These are phyloP conservation scores for Rhododendron henanense DNA, from an alignment of 148 eudicot species.

Conservation along the genomic window DNA sequence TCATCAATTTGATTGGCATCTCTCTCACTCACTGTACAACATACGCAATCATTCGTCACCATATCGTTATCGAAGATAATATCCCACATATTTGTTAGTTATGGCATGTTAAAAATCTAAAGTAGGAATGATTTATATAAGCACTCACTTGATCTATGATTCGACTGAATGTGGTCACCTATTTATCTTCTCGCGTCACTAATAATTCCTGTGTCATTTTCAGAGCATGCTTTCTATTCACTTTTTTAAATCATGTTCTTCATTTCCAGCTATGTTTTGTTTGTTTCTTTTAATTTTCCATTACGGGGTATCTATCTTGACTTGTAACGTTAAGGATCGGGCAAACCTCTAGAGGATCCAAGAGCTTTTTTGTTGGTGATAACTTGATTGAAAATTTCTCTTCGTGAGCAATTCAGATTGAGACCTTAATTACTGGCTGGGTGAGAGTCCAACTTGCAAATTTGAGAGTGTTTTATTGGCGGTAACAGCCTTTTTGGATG, in stretches of 20 bases:
- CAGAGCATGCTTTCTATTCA: not conserved
- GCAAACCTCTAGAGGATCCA: not conserved
- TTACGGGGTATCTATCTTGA: not conserved
- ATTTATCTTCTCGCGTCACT: not conserved
- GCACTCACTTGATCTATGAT: constrained; percentile 14
- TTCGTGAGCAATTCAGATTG: not conserved
- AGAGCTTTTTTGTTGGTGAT: not conserved
- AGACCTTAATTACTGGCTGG: not conserved
- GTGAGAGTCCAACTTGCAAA: not conserved
- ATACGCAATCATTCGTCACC: constrained; percentile 16
- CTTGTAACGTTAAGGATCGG: not conserved
- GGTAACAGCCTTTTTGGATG: not conserved
- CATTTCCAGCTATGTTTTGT: not conserved
- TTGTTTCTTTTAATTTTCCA: not conserved
- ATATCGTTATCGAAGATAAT: constrained; percentile 2
- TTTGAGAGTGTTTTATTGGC: not conserved
- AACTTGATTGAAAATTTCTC: no score
- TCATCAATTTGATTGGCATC: not conserved
- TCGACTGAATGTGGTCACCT: not conserved
- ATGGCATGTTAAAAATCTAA: constrained; percentile 16
- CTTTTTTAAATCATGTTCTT: not conserved
- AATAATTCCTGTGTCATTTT: constrained; percentile 19
- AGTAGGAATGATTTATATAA: constrained; percentile 18
- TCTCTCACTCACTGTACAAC: constrained; percentile 3
- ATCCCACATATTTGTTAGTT: constrained; percentile 8